These are phyloP conservation scores for Cyphellophora europaea DNA, from an alignment of 2,329 filamentous ascomycete genomes.

Conservation along the genomic window DNA sequence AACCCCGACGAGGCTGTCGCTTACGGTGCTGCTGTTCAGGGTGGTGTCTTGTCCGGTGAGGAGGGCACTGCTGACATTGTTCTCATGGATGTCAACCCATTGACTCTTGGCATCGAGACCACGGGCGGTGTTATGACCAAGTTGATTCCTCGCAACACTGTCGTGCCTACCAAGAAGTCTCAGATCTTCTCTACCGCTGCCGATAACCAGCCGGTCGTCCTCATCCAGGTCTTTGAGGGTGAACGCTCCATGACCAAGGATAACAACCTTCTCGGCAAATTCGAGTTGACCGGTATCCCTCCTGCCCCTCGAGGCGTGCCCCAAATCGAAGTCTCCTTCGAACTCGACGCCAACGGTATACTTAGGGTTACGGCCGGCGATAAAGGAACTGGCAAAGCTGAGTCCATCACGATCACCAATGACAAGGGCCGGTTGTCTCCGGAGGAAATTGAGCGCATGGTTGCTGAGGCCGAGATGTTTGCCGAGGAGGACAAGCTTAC, in stretches of 20 bases:
- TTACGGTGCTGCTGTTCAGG: slow-evolving; percentile 94
- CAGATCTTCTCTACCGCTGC: slow-evolving; percentile 97
- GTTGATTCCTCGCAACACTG: slow-evolving; percentile 88
- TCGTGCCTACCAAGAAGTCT: slow-evolving; percentile 91
- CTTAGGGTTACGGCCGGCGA: slow-evolving; percentile 92
- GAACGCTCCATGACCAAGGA: slow-evolving; percentile 92
- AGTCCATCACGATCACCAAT: slow-evolving; percentile 98
- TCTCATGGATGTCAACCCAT: slow-evolving; percentile 94
- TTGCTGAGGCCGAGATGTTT: slow-evolving; percentile 95
- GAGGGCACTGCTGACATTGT: slow-evolving; percentile 70
- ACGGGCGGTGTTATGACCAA: slow-evolving; percentile 97
- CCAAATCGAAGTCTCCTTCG: slow-evolving; percentile 96
- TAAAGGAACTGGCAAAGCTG: slow-evolving; percentile 95
- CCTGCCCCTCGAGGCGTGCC: slow-evolving; percentile 92
- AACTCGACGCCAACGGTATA: slow-evolving; percentile 97
- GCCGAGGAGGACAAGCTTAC: slow-evolving; percentile 99
- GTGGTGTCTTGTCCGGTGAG: slow-evolving; percentile 87
- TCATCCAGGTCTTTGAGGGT: slow-evolving; percentile 92
- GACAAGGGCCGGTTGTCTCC: slow-evolving; percentile 95
- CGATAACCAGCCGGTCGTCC: slow-evolving; percentile 90
- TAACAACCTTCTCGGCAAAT: slow-evolving; percentile 96
- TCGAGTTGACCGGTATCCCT: slow-evolving; percentile 93
- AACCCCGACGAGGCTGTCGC: slow-evolving; percentile 99
- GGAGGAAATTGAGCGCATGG: slow-evolving; percentile 99
- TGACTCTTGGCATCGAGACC: slow-evolving; percentile 95